Conservation (phyloP, 176 grass and related monocot genomes). For the Microstegium vimineum region DNA sequence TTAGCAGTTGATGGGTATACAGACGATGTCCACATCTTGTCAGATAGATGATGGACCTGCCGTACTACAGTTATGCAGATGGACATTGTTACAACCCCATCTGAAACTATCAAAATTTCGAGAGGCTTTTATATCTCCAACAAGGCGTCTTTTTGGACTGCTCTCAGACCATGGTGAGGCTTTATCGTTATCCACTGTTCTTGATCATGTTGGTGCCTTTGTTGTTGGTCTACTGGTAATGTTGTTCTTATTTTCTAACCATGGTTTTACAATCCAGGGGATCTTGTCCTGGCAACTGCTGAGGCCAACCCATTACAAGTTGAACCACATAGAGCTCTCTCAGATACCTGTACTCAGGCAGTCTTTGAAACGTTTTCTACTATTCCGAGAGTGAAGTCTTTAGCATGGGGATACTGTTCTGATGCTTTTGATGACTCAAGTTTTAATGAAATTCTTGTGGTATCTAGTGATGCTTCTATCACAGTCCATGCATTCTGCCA, state of each 20-base stretch:
- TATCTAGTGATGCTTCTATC: slow-evolving; percentile 59
- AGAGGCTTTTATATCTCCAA: slow-evolving; percentile 88
- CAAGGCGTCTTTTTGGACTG: slow-evolving; percentile 56
- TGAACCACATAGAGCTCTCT: slow-evolving; percentile 32
- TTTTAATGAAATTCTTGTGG: slow-evolving; percentile 83
- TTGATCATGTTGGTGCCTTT: slow-evolving; percentile 11
- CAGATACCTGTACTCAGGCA: slow-evolving; percentile 18
- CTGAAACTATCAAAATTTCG: slow-evolving; percentile 65
- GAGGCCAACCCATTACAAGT: slow-evolving; percentile 37
- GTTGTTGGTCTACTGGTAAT: slow-evolving; percentile 2
- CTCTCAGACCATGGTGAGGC: slow-evolving; percentile 58
- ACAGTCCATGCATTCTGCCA: slow-evolving; percentile 67
- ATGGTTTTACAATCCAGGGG: slow-evolving; percentile 45
- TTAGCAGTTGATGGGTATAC: too few species aligned
- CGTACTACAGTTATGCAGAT: slow-evolving; percentile 30
- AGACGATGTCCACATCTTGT: too few species aligned
- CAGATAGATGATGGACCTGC: too few species aligned
- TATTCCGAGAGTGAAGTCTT: slow-evolving; percentile 78
- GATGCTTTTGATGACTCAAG: slow-evolving; percentile 51
- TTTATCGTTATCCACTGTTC: slow-evolving; percentile 39
- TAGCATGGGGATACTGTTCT: slow-evolving; percentile 71
- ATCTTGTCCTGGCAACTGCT: slow-evolving; percentile 32
- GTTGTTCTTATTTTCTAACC: slow-evolving; percentile 10
- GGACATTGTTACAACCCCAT: slow-evolving; percentile 41
- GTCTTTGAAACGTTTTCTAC: slow-evolving; percentile 50